phyloP scores from a whole-genome alignment of 192 early-diverging fungal species.

The Gryganskiella cystojenkinii region DNA sequence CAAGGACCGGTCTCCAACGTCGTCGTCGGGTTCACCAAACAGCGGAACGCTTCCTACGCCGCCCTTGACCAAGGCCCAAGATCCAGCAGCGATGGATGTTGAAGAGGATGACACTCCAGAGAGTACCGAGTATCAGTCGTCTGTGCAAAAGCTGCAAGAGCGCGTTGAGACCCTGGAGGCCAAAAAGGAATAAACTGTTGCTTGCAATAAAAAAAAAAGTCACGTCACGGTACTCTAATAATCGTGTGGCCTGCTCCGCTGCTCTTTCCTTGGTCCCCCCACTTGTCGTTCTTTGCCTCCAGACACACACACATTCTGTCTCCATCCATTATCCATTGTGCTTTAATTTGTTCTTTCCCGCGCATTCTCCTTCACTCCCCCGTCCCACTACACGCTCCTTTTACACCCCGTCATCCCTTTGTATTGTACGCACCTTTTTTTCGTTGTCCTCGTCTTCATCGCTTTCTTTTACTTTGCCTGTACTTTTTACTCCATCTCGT shows the following conservation, averaged over 20 bases:
- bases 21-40: constrained; percentile 12
- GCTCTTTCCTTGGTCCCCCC: neutral
- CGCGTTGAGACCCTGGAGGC: constrained; percentile 26
- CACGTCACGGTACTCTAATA: neutral
- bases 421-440: neutral
- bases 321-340: neutral
- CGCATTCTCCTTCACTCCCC: neutral
- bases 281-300: neutral
- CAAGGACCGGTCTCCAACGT: neutral
- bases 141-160: constrained; percentile 26
- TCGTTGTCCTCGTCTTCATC: neutral
- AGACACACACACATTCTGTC: neutral
- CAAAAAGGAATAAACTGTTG: constrained; percentile 8
- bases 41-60: constrained; percentile 42
- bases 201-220: constrained; percentile 2
- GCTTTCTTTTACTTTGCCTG: neutral
- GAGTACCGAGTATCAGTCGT: neutral
- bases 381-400: neutral
- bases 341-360: neutral
- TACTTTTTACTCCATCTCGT: neutral
- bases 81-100: constrained; percentile 32
- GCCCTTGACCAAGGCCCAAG: constrained; percentile 33
- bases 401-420: neutral
- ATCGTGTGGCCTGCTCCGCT: neutral
- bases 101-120: constrained; percentile 11